A percentile compares a stretch with the other conserved stretches of the same genome.
phyloP scores from a whole-genome alignment of 2,329 filamentous ascomycete species.

The Colletotrichum chrysophilum region DNA sequence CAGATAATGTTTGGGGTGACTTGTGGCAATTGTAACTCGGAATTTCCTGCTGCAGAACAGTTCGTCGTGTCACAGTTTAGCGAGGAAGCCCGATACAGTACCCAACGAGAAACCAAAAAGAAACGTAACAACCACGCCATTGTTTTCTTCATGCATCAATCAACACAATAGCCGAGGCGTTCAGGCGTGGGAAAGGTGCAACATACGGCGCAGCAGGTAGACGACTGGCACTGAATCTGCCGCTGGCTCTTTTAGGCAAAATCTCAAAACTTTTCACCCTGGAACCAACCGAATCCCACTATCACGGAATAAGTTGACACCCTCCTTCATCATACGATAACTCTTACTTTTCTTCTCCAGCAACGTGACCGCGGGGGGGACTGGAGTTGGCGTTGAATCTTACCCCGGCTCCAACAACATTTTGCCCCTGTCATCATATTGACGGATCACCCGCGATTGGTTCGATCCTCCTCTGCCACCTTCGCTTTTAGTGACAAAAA shows the following conservation, averaged over 20 bases:
- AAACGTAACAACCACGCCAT: not conserved
- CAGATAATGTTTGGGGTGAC: fast-evolving
- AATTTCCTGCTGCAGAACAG: not conserved
- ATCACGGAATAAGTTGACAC: not conserved
- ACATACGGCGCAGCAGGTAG: not conserved
- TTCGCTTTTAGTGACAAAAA: not conserved
- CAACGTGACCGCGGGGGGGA: not conserved
- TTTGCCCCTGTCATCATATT: not conserved
- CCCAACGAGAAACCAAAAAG: not conserved
- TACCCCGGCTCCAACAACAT: not conserved
- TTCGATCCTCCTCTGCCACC: not conserved
- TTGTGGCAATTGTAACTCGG: not conserved
- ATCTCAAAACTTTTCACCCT: not conserved
- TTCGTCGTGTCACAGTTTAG: not conserved
- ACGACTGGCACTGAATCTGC: not conserved
- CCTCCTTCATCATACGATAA: not conserved
- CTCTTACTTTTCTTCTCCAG: not conserved
- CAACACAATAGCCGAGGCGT: not conserved
- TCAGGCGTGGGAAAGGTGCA: not conserved
- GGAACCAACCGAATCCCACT: not conserved
- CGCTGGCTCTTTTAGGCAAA: not conserved
- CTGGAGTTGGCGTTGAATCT: not conserved
- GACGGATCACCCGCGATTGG: not conserved
- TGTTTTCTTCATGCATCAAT: not conserved
- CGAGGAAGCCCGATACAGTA: not conserved